These are phyloP conservation scores for Ceratobasidium sp. DNA, from an alignment of 1,284 basidiomycete genomes.

Conservation along the genomic window DNA sequence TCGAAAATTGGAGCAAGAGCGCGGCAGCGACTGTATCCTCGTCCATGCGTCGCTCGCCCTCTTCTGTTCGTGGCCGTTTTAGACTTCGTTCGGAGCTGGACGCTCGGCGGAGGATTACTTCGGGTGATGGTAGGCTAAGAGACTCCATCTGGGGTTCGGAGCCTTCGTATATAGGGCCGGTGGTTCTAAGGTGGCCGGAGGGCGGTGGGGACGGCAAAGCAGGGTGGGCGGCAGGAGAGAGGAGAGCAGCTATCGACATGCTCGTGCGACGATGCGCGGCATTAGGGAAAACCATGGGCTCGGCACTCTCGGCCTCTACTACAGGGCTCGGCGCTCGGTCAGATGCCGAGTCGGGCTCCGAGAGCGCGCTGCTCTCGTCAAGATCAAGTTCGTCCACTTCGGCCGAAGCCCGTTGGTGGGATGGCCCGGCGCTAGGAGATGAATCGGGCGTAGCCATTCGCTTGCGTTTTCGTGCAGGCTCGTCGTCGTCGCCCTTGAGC, in stretches of 20 bases:
- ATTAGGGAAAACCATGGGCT: neutral
- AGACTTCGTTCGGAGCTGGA: neutral
- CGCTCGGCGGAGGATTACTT: conserved; percentile 24
- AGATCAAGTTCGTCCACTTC: conserved; percentile 30
- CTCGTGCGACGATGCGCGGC: neutral
- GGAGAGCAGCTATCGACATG: conserved; percentile 41
- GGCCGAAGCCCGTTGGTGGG: neutral
- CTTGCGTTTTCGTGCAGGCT: conserved; percentile 29
- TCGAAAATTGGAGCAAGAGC: conserved; percentile 43
- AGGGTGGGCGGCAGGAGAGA: conserved; percentile 17
- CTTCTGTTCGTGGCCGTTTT: neutral
- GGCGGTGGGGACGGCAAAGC: conserved; percentile 39
- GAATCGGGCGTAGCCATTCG: conserved; percentile 33
- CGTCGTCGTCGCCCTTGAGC: conserved; percentile 10
- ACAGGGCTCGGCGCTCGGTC: neutral
- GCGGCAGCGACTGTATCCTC: conserved; percentile 31
- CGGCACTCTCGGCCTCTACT: neutral
- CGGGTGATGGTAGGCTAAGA: conserved; percentile 39
- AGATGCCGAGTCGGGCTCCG: conserved; percentile 23
- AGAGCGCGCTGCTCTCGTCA: conserved; percentile 33
- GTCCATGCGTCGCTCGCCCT: neutral
- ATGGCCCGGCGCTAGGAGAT: conserved; percentile 29
- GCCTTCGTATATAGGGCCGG: neutral
- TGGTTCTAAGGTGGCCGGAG: conserved; percentile 16
- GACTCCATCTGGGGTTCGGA: conserved; percentile 36